A percentile compares a stretch with the other conserved stretches of the same genome.
These are phyloP conservation scores for Candida anglica DNA, from an alignment of 805 yeast species.

Conservation along the genomic window DNA sequence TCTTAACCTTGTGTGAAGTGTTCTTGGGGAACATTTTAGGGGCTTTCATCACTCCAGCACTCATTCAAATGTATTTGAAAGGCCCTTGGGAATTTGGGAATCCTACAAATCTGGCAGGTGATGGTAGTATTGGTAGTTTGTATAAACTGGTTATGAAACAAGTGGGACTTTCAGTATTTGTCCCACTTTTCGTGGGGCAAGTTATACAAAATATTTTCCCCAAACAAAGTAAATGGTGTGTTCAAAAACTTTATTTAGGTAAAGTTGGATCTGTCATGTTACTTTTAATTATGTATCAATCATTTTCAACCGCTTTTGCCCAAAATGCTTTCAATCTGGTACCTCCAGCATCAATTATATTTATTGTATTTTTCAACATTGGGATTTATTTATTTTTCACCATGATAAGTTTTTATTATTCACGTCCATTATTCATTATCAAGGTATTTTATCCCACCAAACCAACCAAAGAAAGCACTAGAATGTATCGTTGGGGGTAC, in stretches of 20 bases:
- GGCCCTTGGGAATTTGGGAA: constrained; percentile 74
- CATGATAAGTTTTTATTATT: constrained; percentile 49
- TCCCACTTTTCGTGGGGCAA: constrained; percentile 88
- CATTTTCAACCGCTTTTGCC: constrained; percentile 84
- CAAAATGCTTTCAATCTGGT: constrained; percentile 75
- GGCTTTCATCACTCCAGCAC: constrained; percentile 83
- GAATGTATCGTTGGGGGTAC: constrained; percentile 42
- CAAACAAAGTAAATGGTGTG: constrained; percentile 55
- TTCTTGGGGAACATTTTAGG: constrained; percentile 82
- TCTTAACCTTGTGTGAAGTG: constrained; percentile 78
- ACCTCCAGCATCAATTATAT: constrained; percentile 63
- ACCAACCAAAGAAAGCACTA: constrained; percentile 47
- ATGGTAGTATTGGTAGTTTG: constrained; percentile 43
- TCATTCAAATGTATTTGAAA: constrained; percentile 63
- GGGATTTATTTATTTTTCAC: constrained; percentile 81
- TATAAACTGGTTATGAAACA: constrained; percentile 83
- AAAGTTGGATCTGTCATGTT: constrained; percentile 82
- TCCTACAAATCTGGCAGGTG: constrained; percentile 50
- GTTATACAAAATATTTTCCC: constrained; percentile 70
- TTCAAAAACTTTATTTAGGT: constrained; percentile 53
- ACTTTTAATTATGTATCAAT: constrained; percentile 69
- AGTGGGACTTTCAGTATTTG: constrained; percentile 76
- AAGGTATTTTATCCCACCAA: constrained; percentile 34
- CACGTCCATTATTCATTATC: constrained; percentile 57
- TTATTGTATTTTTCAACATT: constrained; percentile 77